Percentiles rank a stretch among this genome's conserved stretches.
Conservation (phyloP, 768 basidiomycete species). For the Phaeotremella fagi region DNA sequence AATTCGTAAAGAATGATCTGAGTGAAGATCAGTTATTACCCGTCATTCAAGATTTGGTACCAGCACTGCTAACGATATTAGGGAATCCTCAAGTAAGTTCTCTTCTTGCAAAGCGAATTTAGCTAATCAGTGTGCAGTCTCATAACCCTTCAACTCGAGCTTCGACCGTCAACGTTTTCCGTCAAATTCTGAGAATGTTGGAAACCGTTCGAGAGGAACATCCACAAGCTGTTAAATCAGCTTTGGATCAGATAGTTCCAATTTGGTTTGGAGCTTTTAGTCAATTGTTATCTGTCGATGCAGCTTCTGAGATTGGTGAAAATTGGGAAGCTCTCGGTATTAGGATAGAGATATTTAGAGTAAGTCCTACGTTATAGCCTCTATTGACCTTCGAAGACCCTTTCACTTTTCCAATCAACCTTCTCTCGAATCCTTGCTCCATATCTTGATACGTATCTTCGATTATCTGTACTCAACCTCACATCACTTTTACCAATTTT, state of each 20-base stretch:
- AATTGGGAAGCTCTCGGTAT: conserved; percentile 80
- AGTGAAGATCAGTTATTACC: conserved; percentile 93
- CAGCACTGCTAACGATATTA: conserved; percentile 74
- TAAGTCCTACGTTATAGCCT: conserved; percentile 44
- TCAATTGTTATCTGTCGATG: conserved; percentile 64
- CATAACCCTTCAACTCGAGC: conserved; percentile 79
- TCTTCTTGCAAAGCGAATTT: not conserved
- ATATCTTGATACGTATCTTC: conserved; percentile 46
- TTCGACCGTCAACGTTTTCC: conserved; percentile 78
- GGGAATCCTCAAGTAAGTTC: conserved; percentile 64
- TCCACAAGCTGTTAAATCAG: conserved; percentile 78
- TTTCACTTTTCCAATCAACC: conserved; percentile 71
- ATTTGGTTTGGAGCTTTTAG: conserved; percentile 90
- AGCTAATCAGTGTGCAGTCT: conserved; percentile 49
- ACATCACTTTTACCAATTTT: conserved; percentile 56
- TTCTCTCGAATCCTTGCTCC: conserved; percentile 70
- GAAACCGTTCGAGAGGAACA: conserved; percentile 95
- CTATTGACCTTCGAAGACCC: conserved; percentile 54
- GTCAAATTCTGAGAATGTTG: conserved; percentile 79
- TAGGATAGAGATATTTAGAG: conserved; percentile 79
- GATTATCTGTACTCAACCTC: conserved; percentile 51
- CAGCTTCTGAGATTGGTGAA: conserved; percentile 59
- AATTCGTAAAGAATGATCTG: conserved; percentile 87
- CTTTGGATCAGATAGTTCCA: conserved; percentile 71
- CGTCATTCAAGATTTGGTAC: conserved; percentile 79